Base-by-base conservation (phyloP, 2,329 filamentous ascomycete species). In the Samsoniella hepiali region DNA sequence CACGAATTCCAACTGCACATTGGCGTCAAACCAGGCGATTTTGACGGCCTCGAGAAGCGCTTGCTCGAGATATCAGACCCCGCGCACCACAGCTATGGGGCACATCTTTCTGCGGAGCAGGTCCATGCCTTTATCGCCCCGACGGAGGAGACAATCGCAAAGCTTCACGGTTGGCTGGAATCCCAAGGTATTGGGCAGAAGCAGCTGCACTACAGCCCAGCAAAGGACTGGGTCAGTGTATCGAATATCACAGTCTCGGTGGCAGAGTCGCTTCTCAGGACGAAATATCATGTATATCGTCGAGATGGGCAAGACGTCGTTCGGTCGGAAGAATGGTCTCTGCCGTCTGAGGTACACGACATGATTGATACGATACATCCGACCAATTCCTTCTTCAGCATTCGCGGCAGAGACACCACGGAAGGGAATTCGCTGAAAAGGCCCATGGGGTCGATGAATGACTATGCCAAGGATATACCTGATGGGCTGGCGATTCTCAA, bases 61-160 rank as follows among this genome's bases (percentile, higher is more conserved):
- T 27, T 63, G 29, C 15, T 59, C 15, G 53, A 63, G n/a, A 59
- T 63, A 3, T 63, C 62, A 22, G 62, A 63, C 31, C 62, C 62
- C 9, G 29, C 22, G 4, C 53, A 63, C n/a, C 17, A 27, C 2
- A 44, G 36, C 32, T 63, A 58, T 29, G 47, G 62, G 0, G 3
- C 13, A 8, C 47, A 63, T 27, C 36, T 63, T 5, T 63, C 62
- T 31, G 47, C 62, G 5, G 54, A 59, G 40, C 55, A 63, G 32
- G 45, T 63, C 3, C n/a, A 59, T 32, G n/a, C 32, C 11, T 53
- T 59, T 22, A 13, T 59, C 4, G 22, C 54, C 6, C 62, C 62
- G 3, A 13, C 34, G 1, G 49, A 63, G 8, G 36, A 63, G 7
- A 51, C 55, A 7, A 8, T 63, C 10, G 36, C 40, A 3, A 53